Conservation (phyloP, 169 alveolate genomes). For the Amoebophrya sp. region DNA sequence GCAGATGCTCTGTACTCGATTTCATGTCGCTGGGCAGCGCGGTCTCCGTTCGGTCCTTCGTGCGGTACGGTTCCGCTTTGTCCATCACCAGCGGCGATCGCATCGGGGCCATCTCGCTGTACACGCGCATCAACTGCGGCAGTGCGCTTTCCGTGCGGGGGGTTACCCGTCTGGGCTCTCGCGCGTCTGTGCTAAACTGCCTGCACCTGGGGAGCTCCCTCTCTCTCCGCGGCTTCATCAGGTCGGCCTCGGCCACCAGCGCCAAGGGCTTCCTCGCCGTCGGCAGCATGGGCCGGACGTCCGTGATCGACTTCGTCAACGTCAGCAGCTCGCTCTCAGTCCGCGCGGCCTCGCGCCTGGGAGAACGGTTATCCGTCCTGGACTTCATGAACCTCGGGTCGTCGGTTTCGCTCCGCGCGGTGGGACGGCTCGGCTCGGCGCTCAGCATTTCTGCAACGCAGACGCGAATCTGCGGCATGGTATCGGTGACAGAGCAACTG, state of each 20-base stretch:
- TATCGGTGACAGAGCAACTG: too few species aligned
- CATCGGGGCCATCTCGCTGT: background rate
- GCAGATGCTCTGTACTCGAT: background rate
- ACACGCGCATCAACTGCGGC: too few species aligned
- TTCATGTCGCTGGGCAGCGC: background rate
- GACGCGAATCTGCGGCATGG: too few species aligned
- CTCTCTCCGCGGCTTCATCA: background rate
- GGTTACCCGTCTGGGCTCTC: background rate
- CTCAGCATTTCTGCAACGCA: background rate
- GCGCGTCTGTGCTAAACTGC: background rate
- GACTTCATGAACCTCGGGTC: constrained; percentile 14
- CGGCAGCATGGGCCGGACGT: background rate
- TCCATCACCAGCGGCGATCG: background rate
- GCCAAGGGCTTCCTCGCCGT: background rate
- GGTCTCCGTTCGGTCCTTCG: background rate
- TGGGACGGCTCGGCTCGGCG: background rate
- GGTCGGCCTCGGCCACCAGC: background rate
- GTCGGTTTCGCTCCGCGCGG: background rate
- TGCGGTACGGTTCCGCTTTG: background rate
- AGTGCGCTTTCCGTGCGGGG: background rate
- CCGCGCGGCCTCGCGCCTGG: background rate
- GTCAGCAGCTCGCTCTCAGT: constrained; percentile 20
- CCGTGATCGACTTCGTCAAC: constrained; percentile 27
- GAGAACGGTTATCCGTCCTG: background rate
- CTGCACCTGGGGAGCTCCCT: background rate